Percentiles rank a stretch among this genome's conserved stretches.
Conservation (phyloP, 208 protist genomes). For the Entamoeba histolytica region DNA sequence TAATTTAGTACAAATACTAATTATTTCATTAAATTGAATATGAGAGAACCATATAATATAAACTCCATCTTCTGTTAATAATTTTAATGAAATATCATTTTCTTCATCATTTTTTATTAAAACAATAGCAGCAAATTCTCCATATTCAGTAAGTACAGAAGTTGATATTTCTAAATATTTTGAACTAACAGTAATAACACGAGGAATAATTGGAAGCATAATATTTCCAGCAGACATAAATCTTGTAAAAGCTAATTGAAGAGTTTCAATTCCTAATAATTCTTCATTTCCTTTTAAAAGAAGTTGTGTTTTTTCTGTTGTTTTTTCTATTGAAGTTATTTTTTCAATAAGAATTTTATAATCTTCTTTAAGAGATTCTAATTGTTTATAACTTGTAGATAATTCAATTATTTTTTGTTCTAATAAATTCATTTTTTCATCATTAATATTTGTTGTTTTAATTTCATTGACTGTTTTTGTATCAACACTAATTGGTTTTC, state of each 20-base stretch:
- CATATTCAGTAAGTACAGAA: neutral
- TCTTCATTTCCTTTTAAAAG: neutral
- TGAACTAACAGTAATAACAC: neutral
- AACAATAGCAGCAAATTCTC: neutral
- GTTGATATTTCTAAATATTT: neutral
- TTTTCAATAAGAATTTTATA: neutral
- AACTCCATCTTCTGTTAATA: neutral
- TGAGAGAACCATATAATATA: neutral
- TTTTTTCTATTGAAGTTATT: neutral
- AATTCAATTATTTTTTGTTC: neutral
- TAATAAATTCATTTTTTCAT: neutral
- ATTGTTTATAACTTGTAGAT: neutral
- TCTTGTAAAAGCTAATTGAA: neutral
- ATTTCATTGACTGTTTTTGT: neutral
- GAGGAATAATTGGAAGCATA: neutral
- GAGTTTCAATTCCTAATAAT: neutral
- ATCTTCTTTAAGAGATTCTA: neutral
- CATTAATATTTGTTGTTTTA: neutral
- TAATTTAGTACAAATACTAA: neutral
- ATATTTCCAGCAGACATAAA: neutral
- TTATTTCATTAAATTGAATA: neutral
- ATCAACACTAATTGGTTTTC: neutral
- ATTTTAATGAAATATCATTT: neutral
- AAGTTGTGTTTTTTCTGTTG: neutral
- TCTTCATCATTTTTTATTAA: neutral